Base-by-base conservation (phyloP, 495 filamentous ascomycete genomes). In the Cudoniella acicularis region DNA sequence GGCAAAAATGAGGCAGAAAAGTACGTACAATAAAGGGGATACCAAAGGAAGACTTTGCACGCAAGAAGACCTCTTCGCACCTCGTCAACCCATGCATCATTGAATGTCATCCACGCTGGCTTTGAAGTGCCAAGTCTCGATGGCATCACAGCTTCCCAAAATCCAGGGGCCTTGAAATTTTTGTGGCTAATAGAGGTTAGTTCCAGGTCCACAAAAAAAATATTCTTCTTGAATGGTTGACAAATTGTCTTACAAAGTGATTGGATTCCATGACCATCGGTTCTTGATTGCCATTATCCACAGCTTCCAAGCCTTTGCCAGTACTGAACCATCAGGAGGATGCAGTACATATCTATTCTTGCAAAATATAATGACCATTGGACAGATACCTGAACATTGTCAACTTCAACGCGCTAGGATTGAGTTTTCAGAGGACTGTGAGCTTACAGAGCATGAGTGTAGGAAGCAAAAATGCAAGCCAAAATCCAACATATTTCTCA, bases 401-500 rank as follows among this genome's bases (percentile, higher is more conserved):
- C n/a, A n/a, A n/a, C n/a, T n/a, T n/a, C n/a, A n/a, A n/a, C n/a
- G n/a, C n/a, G n/a, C n/a, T n/a, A n/a, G n/a, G n/a, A n/a, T n/a
- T n/a, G n/a, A n/a, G n/a, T n/a, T n/a, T n/a, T 21, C 43, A n/a
- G 4, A 21, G 17, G 43, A 17, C 20, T 47, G 16, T 21, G 16
- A 30, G 49, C 43, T 48, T 45, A 50, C 71, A 71, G 67, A 83
- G 77, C 66, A 81, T 71, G 21, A 75, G 57, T 0, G 84, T 87
- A 9, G 86, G 85, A n/a, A 89, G 74, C 3, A 79, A 70, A 64
- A 71, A 89, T 0, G 85, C 76, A 17, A 90, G 75, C 77, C 82
- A 91, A 74, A 90, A 91, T 17, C 88, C 88, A 55, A 90, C 83
- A 55, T 89, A 88, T 58, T 86, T 80, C 71, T 88, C 87, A 9